Conservation (phyloP, 1,139 yeast genomes). For the Saccharomyces hybrid region DNA sequence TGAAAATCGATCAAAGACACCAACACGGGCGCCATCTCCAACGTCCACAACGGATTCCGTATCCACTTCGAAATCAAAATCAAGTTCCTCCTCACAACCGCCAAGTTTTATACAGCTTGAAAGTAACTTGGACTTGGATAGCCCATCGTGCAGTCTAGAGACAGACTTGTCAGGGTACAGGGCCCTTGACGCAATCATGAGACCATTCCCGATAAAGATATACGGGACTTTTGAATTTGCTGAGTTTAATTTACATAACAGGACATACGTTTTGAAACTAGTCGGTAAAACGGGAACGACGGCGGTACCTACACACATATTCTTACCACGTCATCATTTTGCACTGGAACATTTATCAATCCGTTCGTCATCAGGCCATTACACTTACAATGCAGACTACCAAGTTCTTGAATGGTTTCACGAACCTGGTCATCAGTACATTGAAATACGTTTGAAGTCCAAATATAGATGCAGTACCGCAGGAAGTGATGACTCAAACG, state of each 20-base stretch:
- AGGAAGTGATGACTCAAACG: not conserved
- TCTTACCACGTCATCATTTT: constrained; percentile 66
- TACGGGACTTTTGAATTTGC: constrained; percentile 46
- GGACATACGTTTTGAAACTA: constrained; percentile 43
- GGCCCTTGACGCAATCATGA: constrained; percentile 58
- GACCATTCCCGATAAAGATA: constrained; percentile 64
- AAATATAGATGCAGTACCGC: not conserved
- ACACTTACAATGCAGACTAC: constrained; percentile 42
- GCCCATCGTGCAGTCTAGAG: not conserved
- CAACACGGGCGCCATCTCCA: not conserved
- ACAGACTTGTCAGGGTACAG: constrained; percentile 43
- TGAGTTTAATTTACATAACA: constrained; percentile 47
- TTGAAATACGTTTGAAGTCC: constrained; percentile 14
- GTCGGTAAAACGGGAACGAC: constrained; percentile 23
- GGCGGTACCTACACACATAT: constrained; percentile 46
- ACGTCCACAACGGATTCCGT: not conserved
- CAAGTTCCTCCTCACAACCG: not conserved
- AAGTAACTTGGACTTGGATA: not conserved
- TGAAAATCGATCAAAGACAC: constrained; percentile 1
- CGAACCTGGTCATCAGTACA: constrained; percentile 35
- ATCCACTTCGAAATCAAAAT: not conserved
- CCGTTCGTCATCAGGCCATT: constrained; percentile 45
- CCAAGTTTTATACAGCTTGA: not conserved
- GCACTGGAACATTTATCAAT: constrained; percentile 30
- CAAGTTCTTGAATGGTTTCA: constrained; percentile 72